phyloP scores from a whole-genome alignment of 805 yeast genomes.

The Candida sakaeoensis region DNA sequence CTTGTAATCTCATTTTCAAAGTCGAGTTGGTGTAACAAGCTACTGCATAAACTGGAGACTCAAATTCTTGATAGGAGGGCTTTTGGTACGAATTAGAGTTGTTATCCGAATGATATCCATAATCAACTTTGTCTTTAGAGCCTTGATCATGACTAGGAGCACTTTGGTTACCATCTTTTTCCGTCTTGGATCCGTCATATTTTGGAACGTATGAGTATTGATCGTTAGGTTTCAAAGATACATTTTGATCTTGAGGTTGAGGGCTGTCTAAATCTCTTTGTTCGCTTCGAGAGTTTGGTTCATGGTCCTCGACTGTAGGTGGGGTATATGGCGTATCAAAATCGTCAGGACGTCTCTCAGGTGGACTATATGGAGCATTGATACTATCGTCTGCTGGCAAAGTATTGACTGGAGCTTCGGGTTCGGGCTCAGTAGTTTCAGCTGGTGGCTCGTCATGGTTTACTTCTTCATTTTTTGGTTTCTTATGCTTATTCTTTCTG shows the following conservation, averaged over 20 bases:
- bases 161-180: background rate
- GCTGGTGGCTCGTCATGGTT: background rate
- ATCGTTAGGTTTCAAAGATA: too few relatives aligned
- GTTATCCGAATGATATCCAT: constrained; percentile 7
- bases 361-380: too few relatives aligned
- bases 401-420: too few relatives aligned
- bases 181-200: constrained; percentile 1
- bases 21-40: constrained; percentile 25
- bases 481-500: background rate
- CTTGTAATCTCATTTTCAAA: constrained; percentile 25
- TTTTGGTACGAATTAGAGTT: background rate
- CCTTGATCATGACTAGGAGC: constrained; percentile 5
- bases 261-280: constrained; percentile 1
- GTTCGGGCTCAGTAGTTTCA: too few relatives aligned
- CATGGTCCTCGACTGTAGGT: background rate
- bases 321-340: constrained; percentile 2
- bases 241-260: too few relatives aligned
- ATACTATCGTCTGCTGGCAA: too few relatives aligned
- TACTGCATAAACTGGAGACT: constrained; percentile 25
- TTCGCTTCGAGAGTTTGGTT: too few relatives aligned
- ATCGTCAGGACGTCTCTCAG: constrained; percentile 1
- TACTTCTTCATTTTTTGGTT: background rate
- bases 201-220: too few relatives aligned
- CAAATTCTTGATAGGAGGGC: constrained; percentile 10
- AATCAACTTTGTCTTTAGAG: too few relatives aligned